A percentile compares a stretch with the other conserved stretches of the same genome.
Evolutionary conservation across 2,329 filamentous ascomycete species (phyloP).

Genomic region (Paecilomyces niveus): DNA sequence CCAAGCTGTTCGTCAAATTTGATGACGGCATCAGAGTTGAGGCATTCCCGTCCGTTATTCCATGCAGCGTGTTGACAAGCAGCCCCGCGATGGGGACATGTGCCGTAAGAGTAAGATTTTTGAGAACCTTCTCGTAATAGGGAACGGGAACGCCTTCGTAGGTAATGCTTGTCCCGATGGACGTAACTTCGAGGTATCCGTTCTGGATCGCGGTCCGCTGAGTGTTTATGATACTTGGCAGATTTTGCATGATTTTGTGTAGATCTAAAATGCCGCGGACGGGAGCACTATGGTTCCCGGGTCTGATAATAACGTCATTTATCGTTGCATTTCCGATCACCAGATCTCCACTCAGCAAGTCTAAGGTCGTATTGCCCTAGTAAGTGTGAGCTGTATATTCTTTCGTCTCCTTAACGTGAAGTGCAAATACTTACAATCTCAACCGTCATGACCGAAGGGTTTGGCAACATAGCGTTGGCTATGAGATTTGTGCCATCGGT

Average conservation of each 20-base stretch:
- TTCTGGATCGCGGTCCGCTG: conserved; percentile 17
- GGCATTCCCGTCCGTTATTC: neutral
- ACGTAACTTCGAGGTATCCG: conserved; percentile 20
- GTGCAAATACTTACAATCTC: conserved; percentile 31
- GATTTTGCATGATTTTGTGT: conserved; percentile 21
- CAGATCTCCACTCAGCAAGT: conserved; percentile 42
- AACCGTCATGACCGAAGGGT: conserved; percentile 50
- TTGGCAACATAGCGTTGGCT: conserved; percentile 49
- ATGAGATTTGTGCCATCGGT: conserved; percentile 46
- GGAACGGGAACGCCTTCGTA: conserved; percentile 24
- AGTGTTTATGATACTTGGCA: conserved; percentile 16
- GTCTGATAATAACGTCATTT: conserved; percentile 44
- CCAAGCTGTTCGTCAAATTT: neutral
- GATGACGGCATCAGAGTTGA: neutral
- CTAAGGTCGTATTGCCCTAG: conserved; percentile 47
- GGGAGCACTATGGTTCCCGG: conserved; percentile 46
- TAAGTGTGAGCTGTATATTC: neutral
- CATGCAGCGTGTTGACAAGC: conserved; percentile 23
- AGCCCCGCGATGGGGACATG: conserved; percentile 18
- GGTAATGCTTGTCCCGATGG: conserved; percentile 18
- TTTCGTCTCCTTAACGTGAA: neutral
- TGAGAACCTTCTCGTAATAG: conserved; percentile 29
- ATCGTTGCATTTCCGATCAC: conserved; percentile 46
- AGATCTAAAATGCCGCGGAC: conserved; percentile 46
- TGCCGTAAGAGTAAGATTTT: conserved; percentile 21